Conservation (phyloP, 306 rosid genomes). For the Quercus gilva region DNA sequence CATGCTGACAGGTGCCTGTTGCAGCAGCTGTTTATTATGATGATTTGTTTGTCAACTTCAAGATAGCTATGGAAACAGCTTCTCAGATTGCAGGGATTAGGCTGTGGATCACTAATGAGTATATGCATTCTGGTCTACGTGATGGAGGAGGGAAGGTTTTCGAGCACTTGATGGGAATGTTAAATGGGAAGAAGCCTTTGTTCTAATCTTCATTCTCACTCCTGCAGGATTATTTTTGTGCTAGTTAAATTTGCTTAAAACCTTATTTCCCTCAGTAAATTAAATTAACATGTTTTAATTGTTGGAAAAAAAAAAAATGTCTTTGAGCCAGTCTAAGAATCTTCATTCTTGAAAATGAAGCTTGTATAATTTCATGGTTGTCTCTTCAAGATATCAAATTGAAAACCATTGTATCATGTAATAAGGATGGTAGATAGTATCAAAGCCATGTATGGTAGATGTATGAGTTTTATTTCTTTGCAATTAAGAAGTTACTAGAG, state of each 20-base stretch:
- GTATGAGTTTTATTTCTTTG: too few species aligned
- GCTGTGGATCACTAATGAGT: slow-evolving; percentile 83
- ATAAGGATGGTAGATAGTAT: too few species aligned
- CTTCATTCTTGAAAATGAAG: not conserved
- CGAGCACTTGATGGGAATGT: slow-evolving; percentile 79
- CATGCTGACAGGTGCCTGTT: slow-evolving; percentile 71
- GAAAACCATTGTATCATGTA: too few species aligned
- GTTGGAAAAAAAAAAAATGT: not conserved
- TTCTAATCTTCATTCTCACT: slow-evolving; percentile 40
- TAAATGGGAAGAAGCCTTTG: slow-evolving; percentile 83
- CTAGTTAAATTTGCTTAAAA: not conserved
- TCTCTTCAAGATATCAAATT: too few species aligned
- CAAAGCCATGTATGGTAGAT: too few species aligned
- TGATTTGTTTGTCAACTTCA: slow-evolving; percentile 77
- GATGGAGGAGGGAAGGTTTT: slow-evolving; percentile 74
- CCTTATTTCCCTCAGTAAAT: not conserved
- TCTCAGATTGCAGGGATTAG: slow-evolving; percentile 80
- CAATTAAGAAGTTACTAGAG: too few species aligned
- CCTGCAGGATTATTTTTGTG: not conserved
- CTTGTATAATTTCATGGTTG: not conserved
- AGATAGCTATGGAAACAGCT: slow-evolving; percentile 76
- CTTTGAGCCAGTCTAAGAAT: not conserved
- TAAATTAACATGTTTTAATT: not conserved
- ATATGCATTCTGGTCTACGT: slow-evolving; percentile 95
- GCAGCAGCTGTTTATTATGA: slow-evolving; percentile 93